phyloP scores from a whole-genome alignment of 257 asterid species.

The Fraxinus cuspidata region DNA sequence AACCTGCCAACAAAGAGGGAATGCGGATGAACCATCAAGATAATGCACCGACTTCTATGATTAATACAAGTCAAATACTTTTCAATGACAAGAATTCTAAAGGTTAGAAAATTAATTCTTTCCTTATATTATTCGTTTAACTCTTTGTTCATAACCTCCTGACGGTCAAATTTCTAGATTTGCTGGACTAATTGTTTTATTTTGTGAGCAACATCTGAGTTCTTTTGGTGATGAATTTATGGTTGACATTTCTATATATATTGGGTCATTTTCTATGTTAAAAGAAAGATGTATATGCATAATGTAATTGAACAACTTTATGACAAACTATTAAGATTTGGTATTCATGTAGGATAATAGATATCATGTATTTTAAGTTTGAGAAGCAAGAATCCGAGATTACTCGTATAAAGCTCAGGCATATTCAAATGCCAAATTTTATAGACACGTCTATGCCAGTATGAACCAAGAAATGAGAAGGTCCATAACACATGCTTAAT shows the following conservation, averaged over 20 bases:
- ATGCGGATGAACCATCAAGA: slow-evolving; percentile 34
- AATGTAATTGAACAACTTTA: background rate
- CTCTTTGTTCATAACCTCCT: slow-evolving; percentile 14
- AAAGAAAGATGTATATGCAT: too few relatives aligned
- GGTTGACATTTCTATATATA: slow-evolving; percentile 2
- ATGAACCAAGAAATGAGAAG: slow-evolving; percentile 8
- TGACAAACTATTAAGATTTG: background rate
- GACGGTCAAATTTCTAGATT: background rate
- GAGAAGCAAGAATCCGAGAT: background rate
- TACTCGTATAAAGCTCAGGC: background rate
- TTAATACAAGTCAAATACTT: slow-evolving; percentile 26
- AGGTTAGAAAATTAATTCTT: slow-evolving; percentile 43
- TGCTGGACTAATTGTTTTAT: background rate
- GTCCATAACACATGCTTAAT: background rate
- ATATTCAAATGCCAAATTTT: background rate
- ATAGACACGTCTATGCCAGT: background rate
- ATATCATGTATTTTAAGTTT: background rate
- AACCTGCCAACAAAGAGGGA: slow-evolving; percentile 28
- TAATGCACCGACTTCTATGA: slow-evolving; percentile 26
- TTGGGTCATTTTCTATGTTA: background rate
- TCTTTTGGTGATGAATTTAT: background rate
- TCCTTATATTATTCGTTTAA: slow-evolving; percentile 2
- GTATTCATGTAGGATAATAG: background rate
- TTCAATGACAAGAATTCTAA: slow-evolving; percentile 25
- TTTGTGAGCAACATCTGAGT: slow-evolving; percentile 3